phyloP scores from a whole-genome alignment of 306 rosid genomes.

The Argentina anserina region DNA sequence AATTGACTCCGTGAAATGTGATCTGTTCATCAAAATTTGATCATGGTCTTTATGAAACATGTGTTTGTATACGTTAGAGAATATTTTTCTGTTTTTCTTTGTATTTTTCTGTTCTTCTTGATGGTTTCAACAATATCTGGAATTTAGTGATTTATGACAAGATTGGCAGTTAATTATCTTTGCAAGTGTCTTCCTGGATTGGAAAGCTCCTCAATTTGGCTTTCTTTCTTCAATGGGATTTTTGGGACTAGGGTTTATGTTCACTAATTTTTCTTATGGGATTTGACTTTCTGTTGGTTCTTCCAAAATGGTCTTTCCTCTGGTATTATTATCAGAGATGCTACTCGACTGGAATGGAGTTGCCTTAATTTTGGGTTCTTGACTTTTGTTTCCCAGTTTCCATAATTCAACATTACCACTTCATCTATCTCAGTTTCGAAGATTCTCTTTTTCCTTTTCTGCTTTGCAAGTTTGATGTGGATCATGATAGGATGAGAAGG shows the following conservation, averaged over 20 bases:
- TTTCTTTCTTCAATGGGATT: neutral
- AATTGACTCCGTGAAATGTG: neutral
- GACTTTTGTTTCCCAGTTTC: neutral
- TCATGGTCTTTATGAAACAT: neutral
- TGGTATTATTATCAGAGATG: conserved; percentile 2
- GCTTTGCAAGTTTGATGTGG: neutral
- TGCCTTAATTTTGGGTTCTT: neutral
- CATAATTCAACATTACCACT: neutral
- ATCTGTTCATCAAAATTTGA: conserved; percentile 8
- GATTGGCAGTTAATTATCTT: neutral
- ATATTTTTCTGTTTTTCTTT: neutral
- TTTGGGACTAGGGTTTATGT: neutral
- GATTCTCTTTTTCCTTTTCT: neutral
- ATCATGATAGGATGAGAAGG: neutral
- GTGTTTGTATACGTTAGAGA: neutral
- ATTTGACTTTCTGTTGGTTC: conserved; percentile 1
- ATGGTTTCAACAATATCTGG: conserved; percentile 9
- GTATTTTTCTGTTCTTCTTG: neutral
- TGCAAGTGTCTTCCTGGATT: conserved; percentile 10
- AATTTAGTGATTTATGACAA: neutral
- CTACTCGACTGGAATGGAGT: neutral
- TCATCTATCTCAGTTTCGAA: neutral
- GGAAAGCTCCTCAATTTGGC: neutral
- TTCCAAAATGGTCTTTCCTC: neutral
- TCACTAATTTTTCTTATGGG: neutral